Evolutionary conservation across 2,329 filamentous ascomycete genomes (phyloP), one percentile per base, ranked within the genome.

Genomic region (Fusarium nelsonii): DNA sequence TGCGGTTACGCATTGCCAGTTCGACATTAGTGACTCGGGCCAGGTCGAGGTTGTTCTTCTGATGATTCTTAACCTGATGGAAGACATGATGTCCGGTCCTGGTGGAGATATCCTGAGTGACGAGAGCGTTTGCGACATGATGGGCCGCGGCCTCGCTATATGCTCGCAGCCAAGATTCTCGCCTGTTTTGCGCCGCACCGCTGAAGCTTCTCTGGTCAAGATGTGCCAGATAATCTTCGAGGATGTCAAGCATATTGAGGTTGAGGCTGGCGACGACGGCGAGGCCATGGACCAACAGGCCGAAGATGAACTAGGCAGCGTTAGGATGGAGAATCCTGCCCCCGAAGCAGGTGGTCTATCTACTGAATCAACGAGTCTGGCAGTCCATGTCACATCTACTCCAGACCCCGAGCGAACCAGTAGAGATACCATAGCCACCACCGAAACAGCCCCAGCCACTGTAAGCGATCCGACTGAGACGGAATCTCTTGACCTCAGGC

Each of bases 191-290:
- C 89, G 95, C 68, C 88, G 94, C 68, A 97, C 94, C 20, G 96
- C 96, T 3, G 96, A 99, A 80, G 96, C 97, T 76, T 91, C 94
- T 56, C 97, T 99, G 94, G 93, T 98, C 45, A 93, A 93, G 71
- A 99, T 99, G 96, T 98, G 96, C 77, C 96, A 99, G 81, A 94
- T 97, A 70, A 97, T 99, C 74, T 99, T 99, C 77, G 92, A 94
- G 79, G 90, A 97, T 63, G 82, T 99, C 53, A 97, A 97, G 78
- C 90, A 94, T 69, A 83, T 98, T 9, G 93, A 73, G 73, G 86
- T 92, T 46, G 91, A 94, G 76, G 87, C 90, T 23, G 89, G 89
- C 14, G 87, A 91, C 37, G 88, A 92, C 65, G 81, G 87, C 8
- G 87, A 90, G 36, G 87, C 87, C 5, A 80, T 92, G 58, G 91